Evolutionary conservation across 768 basidiomycete genomes (phyloP).

Genomic region (Strobilomyces dryophilus): DNA sequence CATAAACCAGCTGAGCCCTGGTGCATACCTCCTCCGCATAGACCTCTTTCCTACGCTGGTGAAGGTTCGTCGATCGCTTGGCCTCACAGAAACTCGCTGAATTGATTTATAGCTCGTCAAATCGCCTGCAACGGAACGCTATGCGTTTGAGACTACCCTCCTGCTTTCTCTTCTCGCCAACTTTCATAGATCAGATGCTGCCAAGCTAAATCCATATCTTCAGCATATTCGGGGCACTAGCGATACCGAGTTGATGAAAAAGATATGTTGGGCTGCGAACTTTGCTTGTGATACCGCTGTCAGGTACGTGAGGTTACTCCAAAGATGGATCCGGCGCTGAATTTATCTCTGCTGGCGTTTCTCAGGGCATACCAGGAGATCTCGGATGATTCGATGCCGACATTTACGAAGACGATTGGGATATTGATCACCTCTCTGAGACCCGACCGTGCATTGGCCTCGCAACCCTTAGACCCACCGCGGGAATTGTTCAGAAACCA

Average conservation of each 20-base stretch:
- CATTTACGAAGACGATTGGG: conserved; percentile 47
- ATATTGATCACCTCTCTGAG: conserved; percentile 49
- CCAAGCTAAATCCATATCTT: conserved; percentile 64
- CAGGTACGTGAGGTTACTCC: conserved; percentile 34
- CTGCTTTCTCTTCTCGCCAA: conserved; percentile 63
- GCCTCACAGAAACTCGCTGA: neutral
- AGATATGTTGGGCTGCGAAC: conserved; percentile 53
- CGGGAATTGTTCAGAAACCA: conserved; percentile 55
- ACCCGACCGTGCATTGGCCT: conserved; percentile 50
- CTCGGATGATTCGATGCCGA: conserved; percentile 48
- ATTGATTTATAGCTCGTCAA: conserved; percentile 45
- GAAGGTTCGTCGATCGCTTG: conserved; percentile 33
- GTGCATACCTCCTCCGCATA: conserved; percentile 63
- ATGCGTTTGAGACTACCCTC: conserved; percentile 55
- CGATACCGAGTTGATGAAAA: conserved; percentile 51
- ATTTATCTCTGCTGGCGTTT: neutral
- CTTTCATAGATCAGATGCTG: conserved; percentile 70
- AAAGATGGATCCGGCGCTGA: neutral
- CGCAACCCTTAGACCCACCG: conserved; percentile 43
- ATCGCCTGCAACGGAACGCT: conserved; percentile 49
- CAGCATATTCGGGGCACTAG: conserved; percentile 44
- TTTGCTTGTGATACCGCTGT: conserved; percentile 48
- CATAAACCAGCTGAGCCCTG: conserved; percentile 60
- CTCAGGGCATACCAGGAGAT: conserved; percentile 55
- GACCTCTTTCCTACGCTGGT: conserved; percentile 57